These are phyloP conservation scores for Lachancea kluyveri DNA, from an alignment of 805 yeast genomes.

Conservation along the genomic window DNA sequence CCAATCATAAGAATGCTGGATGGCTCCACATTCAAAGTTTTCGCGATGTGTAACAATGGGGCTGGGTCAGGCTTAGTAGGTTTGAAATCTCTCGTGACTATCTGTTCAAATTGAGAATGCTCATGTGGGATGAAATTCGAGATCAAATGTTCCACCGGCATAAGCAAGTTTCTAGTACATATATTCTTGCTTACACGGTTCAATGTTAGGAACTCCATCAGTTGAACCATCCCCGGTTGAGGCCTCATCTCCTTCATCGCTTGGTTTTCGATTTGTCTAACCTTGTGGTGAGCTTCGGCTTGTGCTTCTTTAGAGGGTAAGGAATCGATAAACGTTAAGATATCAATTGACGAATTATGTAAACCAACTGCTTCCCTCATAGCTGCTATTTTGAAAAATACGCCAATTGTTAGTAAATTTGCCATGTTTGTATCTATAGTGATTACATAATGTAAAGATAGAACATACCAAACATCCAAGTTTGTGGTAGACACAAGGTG, in stretches of 20 bases:
- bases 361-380: conserved; percentile 59
- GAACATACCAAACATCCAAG: conserved; percentile 42
- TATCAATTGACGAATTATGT: conserved; percentile 39
- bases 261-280: conserved; percentile 48
- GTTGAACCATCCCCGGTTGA: conserved; percentile 39
- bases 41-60: conserved; percentile 52
- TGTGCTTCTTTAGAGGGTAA: conserved; percentile 35
- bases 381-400: conserved; percentile 38
- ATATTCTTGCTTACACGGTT: conserved; percentile 44
- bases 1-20: conserved; percentile 60
- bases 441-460: too few relatives aligned
- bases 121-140: conserved; percentile 37
- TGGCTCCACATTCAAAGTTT: conserved; percentile 42
- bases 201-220: conserved; percentile 32
- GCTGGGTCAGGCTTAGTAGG: conserved; percentile 68
- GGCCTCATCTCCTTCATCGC: conserved; percentile 58
- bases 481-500: conserved; percentile 61
- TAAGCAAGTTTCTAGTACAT: conserved; percentile 52
- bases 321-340: conserved; percentile 43
- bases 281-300: conserved; percentile 38
- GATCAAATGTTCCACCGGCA: conserved; percentile 50
- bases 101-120: conserved; percentile 39
- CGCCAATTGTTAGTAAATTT: not conserved
- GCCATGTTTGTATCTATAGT: too few relatives aligned
- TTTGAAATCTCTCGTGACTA: conserved; percentile 55